Percentiles rank a stretch among this genome's conserved stretches.
Evolutionary conservation across 192 early-diverging fungal genomes (phyloP).

Genomic region (Physocladia obscura): DNA sequence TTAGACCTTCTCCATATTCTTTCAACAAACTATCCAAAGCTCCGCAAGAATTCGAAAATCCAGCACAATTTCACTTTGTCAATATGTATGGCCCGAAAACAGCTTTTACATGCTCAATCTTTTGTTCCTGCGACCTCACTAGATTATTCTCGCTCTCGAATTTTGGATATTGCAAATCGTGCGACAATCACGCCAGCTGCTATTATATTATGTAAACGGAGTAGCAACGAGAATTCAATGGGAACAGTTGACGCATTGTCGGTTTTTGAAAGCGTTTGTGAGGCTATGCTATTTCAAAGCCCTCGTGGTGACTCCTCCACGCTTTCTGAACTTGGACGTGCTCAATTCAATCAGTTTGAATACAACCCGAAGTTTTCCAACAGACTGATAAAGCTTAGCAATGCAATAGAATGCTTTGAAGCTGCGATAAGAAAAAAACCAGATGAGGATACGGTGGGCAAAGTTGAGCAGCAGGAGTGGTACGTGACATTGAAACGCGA

Average conservation of each 20-base stretch:
- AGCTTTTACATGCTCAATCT: background rate
- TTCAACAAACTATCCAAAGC: slow-evolving; percentile 9
- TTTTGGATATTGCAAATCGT: too few species aligned
- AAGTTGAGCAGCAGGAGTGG: slow-evolving; percentile 10
- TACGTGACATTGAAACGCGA: background rate
- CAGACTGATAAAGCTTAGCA: background rate
- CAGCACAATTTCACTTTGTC: background rate
- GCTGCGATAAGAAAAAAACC: slow-evolving; percentile 32
- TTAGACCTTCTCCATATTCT: slow-evolving; percentile 17
- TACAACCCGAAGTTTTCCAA: background rate
- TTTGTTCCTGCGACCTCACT: background rate
- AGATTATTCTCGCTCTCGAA: too few species aligned
- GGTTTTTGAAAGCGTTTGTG: background rate
- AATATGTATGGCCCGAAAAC: slow-evolving; percentile 7
- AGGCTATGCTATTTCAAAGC: background rate
- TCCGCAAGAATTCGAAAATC: background rate
- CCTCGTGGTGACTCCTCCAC: background rate
- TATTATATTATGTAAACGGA: too few species aligned
- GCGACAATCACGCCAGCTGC: too few species aligned
- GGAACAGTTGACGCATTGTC: too few species aligned
- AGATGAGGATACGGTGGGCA: background rate
- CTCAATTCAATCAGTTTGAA: slow-evolving; percentile 33
- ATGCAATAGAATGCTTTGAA: slow-evolving; percentile 34
- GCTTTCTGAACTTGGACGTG: slow-evolving; percentile 16
- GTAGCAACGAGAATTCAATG: too few species aligned